Evolutionary conservation across 371 early-diverging fungal genomes (phyloP).

Genomic region (Blakeslea trispora): DNA sequence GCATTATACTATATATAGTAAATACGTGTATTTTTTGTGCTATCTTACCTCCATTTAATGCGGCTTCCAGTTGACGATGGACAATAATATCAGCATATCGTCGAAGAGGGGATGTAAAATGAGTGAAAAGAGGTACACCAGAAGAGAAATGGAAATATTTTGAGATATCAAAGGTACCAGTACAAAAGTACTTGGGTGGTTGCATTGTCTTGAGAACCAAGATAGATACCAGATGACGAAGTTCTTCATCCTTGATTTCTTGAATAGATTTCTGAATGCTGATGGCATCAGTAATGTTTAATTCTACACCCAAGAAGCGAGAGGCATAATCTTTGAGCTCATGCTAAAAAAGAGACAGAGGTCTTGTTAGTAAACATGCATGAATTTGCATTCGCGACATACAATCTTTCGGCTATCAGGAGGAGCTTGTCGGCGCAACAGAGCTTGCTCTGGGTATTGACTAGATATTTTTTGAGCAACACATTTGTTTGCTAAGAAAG

Average conservation of each 20-base stretch:
- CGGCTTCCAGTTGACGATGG: slow-evolving; percentile 72
- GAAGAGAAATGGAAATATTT: slow-evolving; percentile 78
- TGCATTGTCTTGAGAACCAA: slow-evolving; percentile 75
- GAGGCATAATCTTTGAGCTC: slow-evolving; percentile 48
- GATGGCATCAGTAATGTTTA: slow-evolving; percentile 52
- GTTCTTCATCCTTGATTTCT: slow-evolving; percentile 52
- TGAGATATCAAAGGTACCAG: slow-evolving; percentile 70
- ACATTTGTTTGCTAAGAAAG: slow-evolving; percentile 90
- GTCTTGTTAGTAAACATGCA: neutral
- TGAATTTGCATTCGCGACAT: slow-evolving; percentile 12
- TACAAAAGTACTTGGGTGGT: slow-evolving; percentile 88
- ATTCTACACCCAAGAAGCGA: slow-evolving; percentile 48
- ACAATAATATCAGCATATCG: slow-evolving; percentile 95
- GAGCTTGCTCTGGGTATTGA: slow-evolving; percentile 81
- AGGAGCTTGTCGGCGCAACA: slow-evolving; percentile 82
- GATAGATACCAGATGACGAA: slow-evolving; percentile 60
- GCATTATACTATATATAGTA: too few relatives aligned
- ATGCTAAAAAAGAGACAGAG: slow-evolving; percentile 17
- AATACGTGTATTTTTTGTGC: too few relatives aligned
- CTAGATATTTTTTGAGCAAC: slow-evolving; percentile 87
- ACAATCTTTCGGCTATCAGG: slow-evolving; percentile 63
- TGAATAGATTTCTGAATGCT: slow-evolving; percentile 70
- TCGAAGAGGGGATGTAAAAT: slow-evolving; percentile 93
- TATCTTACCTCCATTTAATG: slow-evolving; percentile 9
- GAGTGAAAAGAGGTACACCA: slow-evolving; percentile 79